Base-by-base conservation (phyloP, 257 asterid genomes). In the Solanum dulcamara region DNA sequence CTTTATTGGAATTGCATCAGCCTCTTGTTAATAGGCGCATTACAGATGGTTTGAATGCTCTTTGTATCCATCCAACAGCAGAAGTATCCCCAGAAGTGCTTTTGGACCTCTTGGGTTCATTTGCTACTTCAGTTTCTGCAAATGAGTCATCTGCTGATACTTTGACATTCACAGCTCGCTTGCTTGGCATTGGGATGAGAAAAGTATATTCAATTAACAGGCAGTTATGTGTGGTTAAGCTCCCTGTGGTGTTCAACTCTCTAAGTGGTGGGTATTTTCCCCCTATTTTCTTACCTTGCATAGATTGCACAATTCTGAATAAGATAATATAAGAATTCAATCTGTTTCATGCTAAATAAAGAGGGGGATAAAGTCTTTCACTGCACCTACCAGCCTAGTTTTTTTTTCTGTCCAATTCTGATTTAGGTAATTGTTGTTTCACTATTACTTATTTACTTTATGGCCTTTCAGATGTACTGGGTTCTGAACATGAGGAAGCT, bases 401-500 rank as follows among this genome's bases (percentile, higher is more conserved):
- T 9, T 35, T 35, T 62, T 35, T 18, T 40, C 30, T 10, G 30
- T 38, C 22, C 53, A 38, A 72, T 46, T 77, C 64, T 77, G 64
- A 17, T 77, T 77, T 48, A 46, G 62, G 26, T 28, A 48, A 7
- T 46, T 46, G 8, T 30, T 67, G 13, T 18, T 66, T 68, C 40
- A 67, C 44, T 81, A 15, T 83, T 46, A 62, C 37, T 32, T 74
- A 4, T 77, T 75, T 83, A 12, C 44, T 38, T 66, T 89, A 72
- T 86, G 75, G 86, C 68, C 57, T 77, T 86, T 64, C 93, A 96
- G 99, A 92, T 88, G 86, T 94, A 86, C 88, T 97, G 91, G 92
- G 89, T 88, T 92, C 98, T 89, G 98, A 90, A 55, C 98, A 95
- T n/a, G 98, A 92, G 90, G 98, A 92, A 89, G 96, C 99, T 71